Evolutionary conservation across 345 rosid genomes (phyloP).

Genomic region (Populus ilicifolia): DNA sequence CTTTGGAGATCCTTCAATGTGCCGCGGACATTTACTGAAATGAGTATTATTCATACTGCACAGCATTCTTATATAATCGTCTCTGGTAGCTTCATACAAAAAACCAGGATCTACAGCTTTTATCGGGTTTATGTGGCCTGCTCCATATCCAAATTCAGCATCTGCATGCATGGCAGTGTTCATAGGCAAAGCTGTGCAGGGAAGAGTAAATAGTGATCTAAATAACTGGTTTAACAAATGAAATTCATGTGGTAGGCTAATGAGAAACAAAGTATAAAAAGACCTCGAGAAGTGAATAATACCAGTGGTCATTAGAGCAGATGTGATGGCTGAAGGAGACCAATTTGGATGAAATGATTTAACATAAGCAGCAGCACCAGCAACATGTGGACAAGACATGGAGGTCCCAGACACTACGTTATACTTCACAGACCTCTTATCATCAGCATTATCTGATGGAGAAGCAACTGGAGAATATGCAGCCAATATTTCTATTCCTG

Average conservation of each 20-base stretch:
- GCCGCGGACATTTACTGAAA: constrained; percentile 37
- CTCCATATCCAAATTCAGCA: constrained; percentile 48
- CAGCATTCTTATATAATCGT: constrained; percentile 42
- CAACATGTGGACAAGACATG: constrained; percentile 46
- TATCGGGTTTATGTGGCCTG: constrained; percentile 53
- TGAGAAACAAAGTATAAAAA: too few relatives aligned
- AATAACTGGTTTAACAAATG: background rate
- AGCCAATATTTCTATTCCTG: constrained; percentile 38
- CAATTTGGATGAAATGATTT: constrained; percentile 37
- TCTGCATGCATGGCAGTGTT: constrained; percentile 19
- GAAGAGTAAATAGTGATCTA: background rate
- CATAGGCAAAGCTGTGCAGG: constrained; percentile 41
- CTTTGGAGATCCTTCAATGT: background rate
- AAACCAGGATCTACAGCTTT: constrained; percentile 42
- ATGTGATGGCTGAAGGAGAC: constrained; percentile 29
- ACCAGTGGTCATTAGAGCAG: constrained; percentile 15
- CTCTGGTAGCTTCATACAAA: constrained; percentile 21
- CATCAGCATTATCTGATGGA: background rate
- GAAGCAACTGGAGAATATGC: constrained; percentile 23
- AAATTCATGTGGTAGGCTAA: too few relatives aligned
- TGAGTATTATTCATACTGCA: constrained; percentile 30
- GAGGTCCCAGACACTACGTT: constrained; percentile 38
- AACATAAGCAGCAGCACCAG: constrained; percentile 14
- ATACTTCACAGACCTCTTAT: constrained; percentile 23
- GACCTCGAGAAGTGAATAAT: background rate